phyloP scores from a whole-genome alignment of 805 yeast genomes.

The Zygoascus ofunaensis region DNA sequence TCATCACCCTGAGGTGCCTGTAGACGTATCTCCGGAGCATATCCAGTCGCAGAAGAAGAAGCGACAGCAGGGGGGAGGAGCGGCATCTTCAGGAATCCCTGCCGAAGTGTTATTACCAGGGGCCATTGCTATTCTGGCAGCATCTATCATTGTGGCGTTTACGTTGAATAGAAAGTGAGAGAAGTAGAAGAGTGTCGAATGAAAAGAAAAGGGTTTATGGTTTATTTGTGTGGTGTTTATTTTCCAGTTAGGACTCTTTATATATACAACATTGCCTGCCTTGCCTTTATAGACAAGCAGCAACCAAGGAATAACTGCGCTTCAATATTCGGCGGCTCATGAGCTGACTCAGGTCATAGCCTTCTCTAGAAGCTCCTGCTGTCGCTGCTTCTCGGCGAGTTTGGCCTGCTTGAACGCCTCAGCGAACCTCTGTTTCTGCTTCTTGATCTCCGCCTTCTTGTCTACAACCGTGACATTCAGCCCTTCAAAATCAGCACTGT shows the following conservation, averaged over 20 bases:
- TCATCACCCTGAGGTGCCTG: conserved; percentile 52
- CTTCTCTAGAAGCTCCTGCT: conserved; percentile 20
- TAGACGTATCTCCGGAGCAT: conserved; percentile 17
- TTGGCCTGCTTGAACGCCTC: conserved; percentile 41
- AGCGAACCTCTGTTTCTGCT: conserved; percentile 38
- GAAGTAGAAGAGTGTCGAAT: neutral
- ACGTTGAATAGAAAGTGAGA: conserved; percentile 34
- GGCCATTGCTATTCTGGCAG: conserved; percentile 49
- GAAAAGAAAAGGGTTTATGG: no score
- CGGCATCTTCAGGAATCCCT: conserved; percentile 43
- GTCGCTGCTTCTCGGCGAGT: conserved; percentile 23
- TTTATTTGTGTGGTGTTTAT: no score
- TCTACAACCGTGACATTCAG: conserved; percentile 41
- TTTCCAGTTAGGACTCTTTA: no score
- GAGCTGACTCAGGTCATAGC: conserved; percentile 19
- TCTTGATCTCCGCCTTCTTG: conserved; percentile 38
- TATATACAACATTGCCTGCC: no score
- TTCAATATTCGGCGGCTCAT: no score
- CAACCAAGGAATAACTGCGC: neutral
- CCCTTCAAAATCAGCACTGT: conserved; percentile 45
- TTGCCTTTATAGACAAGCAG: neutral
- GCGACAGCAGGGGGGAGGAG: conserved; percentile 4
- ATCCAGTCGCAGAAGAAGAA: conserved; percentile 5
- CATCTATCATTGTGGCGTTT: conserved; percentile 48
- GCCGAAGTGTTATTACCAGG: conserved; percentile 59